Base-by-base conservation (phyloP, 441 rosid species). In the Oxalis stricta region DNA sequence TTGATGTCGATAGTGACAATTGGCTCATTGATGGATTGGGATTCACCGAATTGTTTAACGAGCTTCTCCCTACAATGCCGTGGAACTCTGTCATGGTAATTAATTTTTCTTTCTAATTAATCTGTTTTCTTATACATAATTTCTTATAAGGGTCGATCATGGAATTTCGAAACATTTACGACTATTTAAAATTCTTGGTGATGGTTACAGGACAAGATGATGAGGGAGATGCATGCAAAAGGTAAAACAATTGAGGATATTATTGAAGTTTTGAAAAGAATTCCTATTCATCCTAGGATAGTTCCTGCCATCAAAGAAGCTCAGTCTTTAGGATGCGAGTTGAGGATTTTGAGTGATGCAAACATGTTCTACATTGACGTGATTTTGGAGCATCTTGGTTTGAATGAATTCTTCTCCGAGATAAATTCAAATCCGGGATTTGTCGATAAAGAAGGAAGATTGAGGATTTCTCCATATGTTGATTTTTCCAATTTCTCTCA, bases 271-370 rank as follows among this genome's bases (percentile, higher is more conserved):
- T 46, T 63, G 42, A 52, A 42, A 18, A 33, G 44, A 13, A 44
- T 47, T 33, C 72, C 65, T 6, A 0, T 67, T 7, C 44, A 51
- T 59, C 65, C 63, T 5, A 30, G 18, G 3, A 29, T 54, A 11
- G 16, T 51, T 35, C 44, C 56, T 0, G 57, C 57, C 12, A 55
- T 62, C 11, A 46, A 58, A 51, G 26, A 61, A 6, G 72, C 62
- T 18, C 21, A 47, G 23, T 55, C 59, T 38, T 51, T 48, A 1
- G 65, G 68, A 66, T 59, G 61, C 18, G 69, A 68, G 12, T 45
- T 63, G 52, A 58, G 68, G 53, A 61, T 68, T 5, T 46, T 61
- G 10, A 71, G 70, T 10, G 69, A 68, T 24, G 66, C 78, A 2
- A 68, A 65, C 19, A 11, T 40, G 16, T 64, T 70, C 47, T 70